phyloP scores from a whole-genome alignment of 2,329 filamentous ascomycete genomes.

The Fusarium humuli region DNA sequence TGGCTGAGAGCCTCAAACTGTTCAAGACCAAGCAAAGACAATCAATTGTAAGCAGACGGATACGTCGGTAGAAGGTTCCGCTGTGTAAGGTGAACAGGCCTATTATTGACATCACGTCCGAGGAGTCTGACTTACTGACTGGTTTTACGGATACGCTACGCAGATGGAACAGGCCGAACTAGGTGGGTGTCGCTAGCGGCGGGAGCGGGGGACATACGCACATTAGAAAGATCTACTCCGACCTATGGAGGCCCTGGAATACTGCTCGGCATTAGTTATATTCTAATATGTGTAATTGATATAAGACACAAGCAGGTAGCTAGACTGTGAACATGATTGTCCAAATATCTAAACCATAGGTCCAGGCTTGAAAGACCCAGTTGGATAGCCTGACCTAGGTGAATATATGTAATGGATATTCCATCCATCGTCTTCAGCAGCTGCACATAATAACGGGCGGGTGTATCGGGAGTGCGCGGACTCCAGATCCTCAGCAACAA shows the following conservation, averaged over 20 bases:
- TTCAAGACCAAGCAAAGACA: slow-evolving; percentile 17
- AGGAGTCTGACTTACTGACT: background rate
- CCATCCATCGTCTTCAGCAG: background rate
- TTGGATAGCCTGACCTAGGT: background rate
- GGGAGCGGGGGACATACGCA: slow-evolving; percentile 33
- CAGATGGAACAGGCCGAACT: slow-evolving; percentile 27
- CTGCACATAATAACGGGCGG: slow-evolving; percentile 31
- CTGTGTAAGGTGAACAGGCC: background rate
- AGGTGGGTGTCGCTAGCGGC: slow-evolving; percentile 30
- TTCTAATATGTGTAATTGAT: background rate
- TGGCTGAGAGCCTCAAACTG: background rate
- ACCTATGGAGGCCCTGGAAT: background rate
- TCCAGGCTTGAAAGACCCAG: background rate
- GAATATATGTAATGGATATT: background rate
- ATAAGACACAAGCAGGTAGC: background rate
- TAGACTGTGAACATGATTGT: background rate
- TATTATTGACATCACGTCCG: background rate
- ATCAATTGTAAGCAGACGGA: slow-evolving; percentile 22
- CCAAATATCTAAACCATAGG: background rate
- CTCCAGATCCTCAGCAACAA: slow-evolving; percentile 39
- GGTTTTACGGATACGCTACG: background rate
- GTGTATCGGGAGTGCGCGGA: slow-evolving; percentile 34
- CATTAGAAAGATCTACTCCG: slow-evolving; percentile 24
- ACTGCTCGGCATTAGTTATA: background rate
- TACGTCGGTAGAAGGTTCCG: slow-evolving; percentile 9